These are phyloP conservation scores for Aspergillus bertholletiae DNA, from an alignment of 495 filamentous ascomycete genomes.

Conservation along the genomic window DNA sequence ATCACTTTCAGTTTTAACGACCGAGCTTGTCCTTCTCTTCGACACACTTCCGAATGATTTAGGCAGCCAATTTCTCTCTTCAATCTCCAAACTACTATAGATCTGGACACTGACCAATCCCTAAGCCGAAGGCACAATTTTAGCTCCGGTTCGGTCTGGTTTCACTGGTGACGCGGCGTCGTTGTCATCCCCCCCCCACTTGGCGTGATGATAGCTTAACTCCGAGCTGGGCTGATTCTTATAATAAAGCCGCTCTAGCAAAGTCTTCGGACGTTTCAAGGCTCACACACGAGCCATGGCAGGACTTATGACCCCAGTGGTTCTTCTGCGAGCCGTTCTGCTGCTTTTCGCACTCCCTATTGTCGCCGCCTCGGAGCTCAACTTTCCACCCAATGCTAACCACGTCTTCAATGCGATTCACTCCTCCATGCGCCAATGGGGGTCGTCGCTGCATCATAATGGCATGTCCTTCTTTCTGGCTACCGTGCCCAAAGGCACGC, in stretches of 20 bases:
- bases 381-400: conserved; percentile 41
- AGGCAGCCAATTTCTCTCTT: not conserved
- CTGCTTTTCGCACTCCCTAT: conserved; percentile 4
- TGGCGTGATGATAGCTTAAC: not conserved
- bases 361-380: not conserved
- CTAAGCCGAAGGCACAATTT: not conserved
- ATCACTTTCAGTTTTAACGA: not conserved
- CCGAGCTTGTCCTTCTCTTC: not conserved
- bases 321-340: not conserved
- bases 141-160: not conserved
- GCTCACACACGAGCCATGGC: not conserved
- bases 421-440: conserved; percentile 67
- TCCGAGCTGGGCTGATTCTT: not conserved
- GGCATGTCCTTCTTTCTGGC: conserved; percentile 63
- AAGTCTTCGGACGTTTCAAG: no score
- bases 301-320: not conserved
- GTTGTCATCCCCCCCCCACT: not conserved
- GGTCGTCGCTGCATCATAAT: conserved; percentile 65
- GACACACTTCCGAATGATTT: not conserved
- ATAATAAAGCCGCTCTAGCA: not conserved
- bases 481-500: conserved; percentile 52
- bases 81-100: not conserved
- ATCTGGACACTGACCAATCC: not conserved
- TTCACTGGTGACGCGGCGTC: not conserved
- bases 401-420: conserved; percentile 67